Evolutionary conservation across 768 basidiomycete species (phyloP).

Genomic region (Suillus weaverae): DNA sequence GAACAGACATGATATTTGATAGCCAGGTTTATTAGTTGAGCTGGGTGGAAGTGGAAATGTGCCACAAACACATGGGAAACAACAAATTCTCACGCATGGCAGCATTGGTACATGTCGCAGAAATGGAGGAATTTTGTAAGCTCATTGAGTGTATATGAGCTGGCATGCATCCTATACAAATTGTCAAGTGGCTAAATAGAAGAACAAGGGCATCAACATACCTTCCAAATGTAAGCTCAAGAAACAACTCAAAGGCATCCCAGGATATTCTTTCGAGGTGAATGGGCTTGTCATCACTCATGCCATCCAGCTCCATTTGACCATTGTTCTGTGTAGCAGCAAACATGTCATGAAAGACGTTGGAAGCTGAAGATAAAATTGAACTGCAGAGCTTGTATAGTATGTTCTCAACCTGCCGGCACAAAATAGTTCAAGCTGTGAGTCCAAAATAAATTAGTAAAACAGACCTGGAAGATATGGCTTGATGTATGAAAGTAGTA

Average conservation of each 20-base stretch:
- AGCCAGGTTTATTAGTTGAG: neutral
- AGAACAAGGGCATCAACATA: neutral
- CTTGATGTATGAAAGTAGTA: neutral
- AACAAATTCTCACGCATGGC: neutral
- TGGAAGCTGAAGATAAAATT: neutral
- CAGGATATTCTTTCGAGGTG: neutral
- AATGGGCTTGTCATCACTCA: neutral
- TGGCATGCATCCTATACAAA: no score
- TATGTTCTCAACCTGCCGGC: neutral
- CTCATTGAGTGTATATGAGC: neutral
- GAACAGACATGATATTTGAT: neutral
- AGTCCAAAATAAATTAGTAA: neutral
- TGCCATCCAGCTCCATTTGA: neutral
- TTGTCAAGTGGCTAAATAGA: no score
- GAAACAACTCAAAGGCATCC: neutral
- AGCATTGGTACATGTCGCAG: neutral
- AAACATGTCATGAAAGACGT: neutral
- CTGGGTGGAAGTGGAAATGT: neutral
- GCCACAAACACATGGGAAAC: neutral
- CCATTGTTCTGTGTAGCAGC: neutral
- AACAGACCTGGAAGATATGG: neutral
- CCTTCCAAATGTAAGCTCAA: neutral
- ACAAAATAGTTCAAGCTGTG: neutral
- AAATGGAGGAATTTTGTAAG: neutral
- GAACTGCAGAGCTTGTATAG: neutral